Conservation (phyloP, 1,284 basidiomycete genomes). For the Trichosporon sp. region DNA sequence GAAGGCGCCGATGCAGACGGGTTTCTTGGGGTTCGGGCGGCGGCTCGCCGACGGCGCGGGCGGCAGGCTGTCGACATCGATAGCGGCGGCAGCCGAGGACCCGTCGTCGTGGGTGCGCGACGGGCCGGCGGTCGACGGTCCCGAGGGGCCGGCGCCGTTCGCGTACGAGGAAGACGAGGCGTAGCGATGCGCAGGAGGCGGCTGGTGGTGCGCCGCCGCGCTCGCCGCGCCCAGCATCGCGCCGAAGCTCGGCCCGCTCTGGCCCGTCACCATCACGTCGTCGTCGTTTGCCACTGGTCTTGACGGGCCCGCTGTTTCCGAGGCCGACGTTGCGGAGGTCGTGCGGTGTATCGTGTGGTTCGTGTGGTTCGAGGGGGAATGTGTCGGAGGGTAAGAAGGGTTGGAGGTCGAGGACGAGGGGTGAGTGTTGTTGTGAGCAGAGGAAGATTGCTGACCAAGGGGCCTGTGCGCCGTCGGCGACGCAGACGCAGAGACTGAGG, state of each 20-base stretch:
- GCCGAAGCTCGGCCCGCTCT: background rate
- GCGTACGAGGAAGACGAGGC: background rate
- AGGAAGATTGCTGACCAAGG: background rate
- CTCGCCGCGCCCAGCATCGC: background rate
- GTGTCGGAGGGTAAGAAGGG: background rate
- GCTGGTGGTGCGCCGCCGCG: background rate
- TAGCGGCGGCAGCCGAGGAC: slow-evolving; percentile 27
- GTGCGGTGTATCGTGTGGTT: background rate
- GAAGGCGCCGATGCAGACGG: slow-evolving; percentile 80
- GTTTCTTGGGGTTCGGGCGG: slow-evolving; percentile 27
- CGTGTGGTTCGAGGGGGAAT: background rate
- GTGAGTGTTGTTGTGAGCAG: background rate
- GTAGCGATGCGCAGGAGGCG: background rate
- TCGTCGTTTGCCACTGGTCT: background rate
- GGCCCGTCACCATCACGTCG: slow-evolving; percentile 1
- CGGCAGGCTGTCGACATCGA: slow-evolving; percentile 30
- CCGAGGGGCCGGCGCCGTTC: background rate
- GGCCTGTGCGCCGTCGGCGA: background rate
- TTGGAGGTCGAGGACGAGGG: background rate
- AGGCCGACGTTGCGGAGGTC: background rate
- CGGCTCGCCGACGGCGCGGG: slow-evolving; percentile 27
- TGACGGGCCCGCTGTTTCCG: background rate
- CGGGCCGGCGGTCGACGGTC: background rate
- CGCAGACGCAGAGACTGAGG: background rate
- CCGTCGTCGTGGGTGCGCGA: background rate